Evolutionary conservation across 371 early-diverging fungal genomes (phyloP).

Genomic region (Apophysomyces elegans): DNA sequence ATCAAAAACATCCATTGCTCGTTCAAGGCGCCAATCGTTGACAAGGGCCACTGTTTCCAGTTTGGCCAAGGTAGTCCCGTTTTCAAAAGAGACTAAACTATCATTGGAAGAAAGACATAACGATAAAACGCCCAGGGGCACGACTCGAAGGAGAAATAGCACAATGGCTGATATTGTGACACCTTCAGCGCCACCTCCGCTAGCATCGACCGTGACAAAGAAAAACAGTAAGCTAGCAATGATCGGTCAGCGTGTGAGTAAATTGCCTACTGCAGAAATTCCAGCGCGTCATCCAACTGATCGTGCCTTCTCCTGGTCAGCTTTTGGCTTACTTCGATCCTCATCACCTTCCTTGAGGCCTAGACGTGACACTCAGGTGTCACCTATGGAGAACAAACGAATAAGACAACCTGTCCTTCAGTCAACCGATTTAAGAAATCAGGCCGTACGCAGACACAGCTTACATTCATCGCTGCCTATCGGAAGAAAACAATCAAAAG

Average conservation of each 20-base stretch:
- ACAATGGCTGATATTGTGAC: constrained; percentile 1
- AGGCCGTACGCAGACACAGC: not conserved
- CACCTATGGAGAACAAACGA: constrained; percentile 2
- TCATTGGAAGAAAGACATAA: not conserved
- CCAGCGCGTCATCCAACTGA: not conserved
- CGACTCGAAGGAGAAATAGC: not conserved
- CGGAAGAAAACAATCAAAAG: not conserved
- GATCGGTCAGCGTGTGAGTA: not conserved
- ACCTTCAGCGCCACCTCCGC: not conserved
- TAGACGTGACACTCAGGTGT: constrained; percentile 10
- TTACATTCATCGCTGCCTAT: not conserved
- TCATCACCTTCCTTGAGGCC: constrained; percentile 1
- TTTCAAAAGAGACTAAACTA: constrained; percentile 11
- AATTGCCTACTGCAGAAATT: not conserved
- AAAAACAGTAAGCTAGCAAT: not conserved
- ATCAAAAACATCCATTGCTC: not conserved
- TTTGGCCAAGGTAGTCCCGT: constrained; percentile 27
- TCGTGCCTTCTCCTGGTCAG: constrained; percentile 2
- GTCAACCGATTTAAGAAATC: not conserved
- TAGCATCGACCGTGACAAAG: not conserved
- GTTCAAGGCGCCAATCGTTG: constrained; percentile 23
- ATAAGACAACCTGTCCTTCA: not conserved
- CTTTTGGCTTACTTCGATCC: constrained; percentile 1
- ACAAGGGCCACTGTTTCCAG: constrained; percentile 27
- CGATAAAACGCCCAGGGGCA: not conserved